A percentile compares a stretch with the other conserved stretches of the same genome.
These are phyloP conservation scores for Maudiozyma serrabonitensis DNA, from an alignment of 805 yeast genomes.

Conservation along the genomic window DNA sequence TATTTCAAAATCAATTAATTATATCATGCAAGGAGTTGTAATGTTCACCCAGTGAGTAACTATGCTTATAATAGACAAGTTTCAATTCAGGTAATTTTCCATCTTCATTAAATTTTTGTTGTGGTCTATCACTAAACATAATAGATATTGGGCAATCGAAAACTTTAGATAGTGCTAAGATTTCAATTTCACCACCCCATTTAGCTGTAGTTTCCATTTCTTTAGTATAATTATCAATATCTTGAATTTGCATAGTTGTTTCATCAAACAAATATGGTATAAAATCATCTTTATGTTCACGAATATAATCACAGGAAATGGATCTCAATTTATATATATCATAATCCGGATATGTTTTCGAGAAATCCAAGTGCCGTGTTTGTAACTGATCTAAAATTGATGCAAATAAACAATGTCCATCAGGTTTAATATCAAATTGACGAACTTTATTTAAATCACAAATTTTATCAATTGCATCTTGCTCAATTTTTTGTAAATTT, in stretches of 20 bases:
- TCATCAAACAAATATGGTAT: slow-evolving; percentile 81
- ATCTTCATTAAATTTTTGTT: slow-evolving; percentile 51
- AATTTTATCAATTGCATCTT: slow-evolving; percentile 48
- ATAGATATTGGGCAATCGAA: slow-evolving; percentile 68
- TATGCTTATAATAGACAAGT: slow-evolving; percentile 74
- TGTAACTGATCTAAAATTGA: slow-evolving; percentile 71
- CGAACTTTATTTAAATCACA: slow-evolving; percentile 40
- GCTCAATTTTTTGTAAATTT: slow-evolving; percentile 63
- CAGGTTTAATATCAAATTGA: slow-evolving; percentile 70
- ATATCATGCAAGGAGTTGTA: slow-evolving; percentile 70
- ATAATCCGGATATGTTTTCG: slow-evolving; percentile 11
- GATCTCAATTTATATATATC: slow-evolving; percentile 43
- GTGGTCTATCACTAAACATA: slow-evolving; percentile 66
- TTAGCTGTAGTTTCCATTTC: slow-evolving; percentile 68
- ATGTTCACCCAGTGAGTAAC: slow-evolving; percentile 89
- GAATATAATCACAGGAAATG: slow-evolving; percentile 57
- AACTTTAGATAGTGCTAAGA: slow-evolving; percentile 67
- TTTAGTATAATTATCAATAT: slow-evolving; percentile 57
- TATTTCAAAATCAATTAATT: background rate
- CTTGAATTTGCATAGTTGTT: slow-evolving; percentile 49
- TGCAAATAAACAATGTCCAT: slow-evolving; percentile 90
- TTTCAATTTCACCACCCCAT: slow-evolving; percentile 97
- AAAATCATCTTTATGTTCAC: slow-evolving; percentile 56
- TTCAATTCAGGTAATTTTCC: slow-evolving; percentile 47
- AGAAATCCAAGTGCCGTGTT: slow-evolving; percentile 35